These are phyloP conservation scores for Pleurotus tuoliensis DNA, from an alignment of 768 basidiomycete genomes.

Conservation along the genomic window DNA sequence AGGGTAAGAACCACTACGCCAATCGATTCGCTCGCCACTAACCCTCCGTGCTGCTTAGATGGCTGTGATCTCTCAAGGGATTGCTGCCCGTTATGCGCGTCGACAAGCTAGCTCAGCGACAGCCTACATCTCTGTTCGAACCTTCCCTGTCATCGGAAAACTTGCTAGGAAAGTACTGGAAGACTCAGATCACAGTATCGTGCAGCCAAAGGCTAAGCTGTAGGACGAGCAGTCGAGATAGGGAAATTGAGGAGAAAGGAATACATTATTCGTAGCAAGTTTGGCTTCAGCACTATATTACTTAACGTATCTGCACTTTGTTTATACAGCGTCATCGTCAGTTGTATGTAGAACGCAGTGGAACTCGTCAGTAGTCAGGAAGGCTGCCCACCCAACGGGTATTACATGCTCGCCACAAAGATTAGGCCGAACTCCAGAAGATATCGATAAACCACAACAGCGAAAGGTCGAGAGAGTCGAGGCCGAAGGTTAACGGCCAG, in stretches of 20 bases:
- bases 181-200: slow-evolving; percentile 38
- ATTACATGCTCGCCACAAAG: too few species aligned
- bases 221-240: not conserved
- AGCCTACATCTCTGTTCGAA: slow-evolving; percentile 41
- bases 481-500: not conserved
- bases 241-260: too few species aligned
- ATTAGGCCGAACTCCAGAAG: too few species aligned
- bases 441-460: too few species aligned
- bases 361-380: too few species aligned
- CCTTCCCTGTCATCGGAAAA: slow-evolving; percentile 61
- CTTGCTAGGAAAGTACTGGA: slow-evolving; percentile 60
- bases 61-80: slow-evolving; percentile 83
- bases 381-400: too few species aligned
- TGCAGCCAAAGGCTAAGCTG: slow-evolving; percentile 13
- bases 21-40: slow-evolving; percentile 4
- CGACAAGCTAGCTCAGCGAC: slow-evolving; percentile 87
- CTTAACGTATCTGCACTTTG: too few species aligned
- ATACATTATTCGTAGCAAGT: too few species aligned
- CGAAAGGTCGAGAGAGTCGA: not conserved
- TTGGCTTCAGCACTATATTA: too few species aligned
- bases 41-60: slow-evolving; percentile 36
- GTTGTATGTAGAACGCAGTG: too few species aligned
- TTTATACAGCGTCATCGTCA: too few species aligned
- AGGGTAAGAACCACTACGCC: slow-evolving; percentile 42
- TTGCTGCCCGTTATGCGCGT: slow-evolving; percentile 80